Base-by-base conservation (phyloP, 176 grass and related monocot genomes). In the Oryza meyeriana region DNA sequence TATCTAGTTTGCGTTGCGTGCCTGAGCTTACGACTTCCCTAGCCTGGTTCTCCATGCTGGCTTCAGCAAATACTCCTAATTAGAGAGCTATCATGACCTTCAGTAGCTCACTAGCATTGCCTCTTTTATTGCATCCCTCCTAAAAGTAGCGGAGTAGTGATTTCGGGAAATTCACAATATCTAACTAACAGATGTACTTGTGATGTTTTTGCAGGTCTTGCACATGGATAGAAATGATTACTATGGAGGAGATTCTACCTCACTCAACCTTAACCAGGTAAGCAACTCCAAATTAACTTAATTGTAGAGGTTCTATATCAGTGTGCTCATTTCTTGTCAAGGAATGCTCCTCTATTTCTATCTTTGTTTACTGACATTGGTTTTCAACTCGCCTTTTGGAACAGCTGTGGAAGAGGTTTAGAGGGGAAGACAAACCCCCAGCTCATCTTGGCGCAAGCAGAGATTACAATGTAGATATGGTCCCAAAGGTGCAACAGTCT, bases 151-250 rank as follows among this genome's bases (percentile, higher is more conserved):
- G 44, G 8, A 67, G 1, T 71, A 11, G 13, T 24, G 55, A 59
- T 10, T 11, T 25, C 2, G 26, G 20, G 27, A 72, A 34, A 66
- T 44, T 66, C 32, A 83, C 58, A 17, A 58, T 57, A 48, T 59
- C n/a, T 25, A 55, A 44, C 38, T 66, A 42, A 78, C 2, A 27
- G 35, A 66, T 24, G 8, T 28, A 8, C 12, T 38, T 85, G 29
- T 28, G 42, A 71, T 85, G 72, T 77, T 82, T 58, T 80, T 81
- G 52, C 74, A 97, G 94, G 94, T 97, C 8, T 76, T 97, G 72
- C 94, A 97, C 66, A 97, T 97, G 94, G 94, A 97, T 79, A 91
- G 94, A 74, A 97, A 97, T 87, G 92, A 92, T 40, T 97, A 97
- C 63, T 97, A 97, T 74, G 94, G 94, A 72, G 94, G 94, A 76